Percentiles rank a stretch among this genome's conserved stretches.
Evolutionary conservation across 345 rosid species (phyloP).

Genomic region (Citrus reticulata): DNA sequence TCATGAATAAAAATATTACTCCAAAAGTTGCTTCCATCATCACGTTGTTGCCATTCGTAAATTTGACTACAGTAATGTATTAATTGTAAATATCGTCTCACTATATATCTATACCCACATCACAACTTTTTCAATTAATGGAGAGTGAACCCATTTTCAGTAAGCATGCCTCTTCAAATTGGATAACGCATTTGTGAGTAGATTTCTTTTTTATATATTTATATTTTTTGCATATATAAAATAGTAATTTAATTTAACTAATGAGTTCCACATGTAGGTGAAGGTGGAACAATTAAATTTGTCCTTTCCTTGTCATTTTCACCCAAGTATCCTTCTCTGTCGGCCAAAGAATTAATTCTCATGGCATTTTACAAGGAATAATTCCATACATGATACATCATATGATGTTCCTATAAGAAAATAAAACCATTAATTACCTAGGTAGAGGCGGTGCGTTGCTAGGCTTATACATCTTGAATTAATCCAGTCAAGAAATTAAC

Average conservation of each 20-base stretch:
- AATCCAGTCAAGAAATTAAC: background rate
- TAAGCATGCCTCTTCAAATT: background rate
- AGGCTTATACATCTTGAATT: background rate
- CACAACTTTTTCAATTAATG: background rate
- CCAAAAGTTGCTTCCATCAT: background rate
- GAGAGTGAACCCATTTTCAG: background rate
- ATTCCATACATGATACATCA: background rate
- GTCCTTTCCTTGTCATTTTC: constrained; percentile 8
- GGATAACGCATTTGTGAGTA: background rate
- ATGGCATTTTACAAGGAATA: background rate
- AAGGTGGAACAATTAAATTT: background rate
- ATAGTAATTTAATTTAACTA: background rate
- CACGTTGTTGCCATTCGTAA: background rate
- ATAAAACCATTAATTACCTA: too few species aligned
- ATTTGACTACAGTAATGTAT: background rate
- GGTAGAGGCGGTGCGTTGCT: background rate
- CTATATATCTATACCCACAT: background rate
- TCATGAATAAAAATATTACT: background rate
- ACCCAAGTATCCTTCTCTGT: background rate
- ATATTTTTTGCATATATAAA: too few species aligned
- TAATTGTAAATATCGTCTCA: background rate
- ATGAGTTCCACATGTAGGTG: background rate
- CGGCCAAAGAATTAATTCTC: background rate
- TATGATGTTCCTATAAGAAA: background rate
- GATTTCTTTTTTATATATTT: too few species aligned